Evolutionary conservation across 345 rosid genomes (phyloP).

Genomic region (Euphorbia peplus): DNA sequence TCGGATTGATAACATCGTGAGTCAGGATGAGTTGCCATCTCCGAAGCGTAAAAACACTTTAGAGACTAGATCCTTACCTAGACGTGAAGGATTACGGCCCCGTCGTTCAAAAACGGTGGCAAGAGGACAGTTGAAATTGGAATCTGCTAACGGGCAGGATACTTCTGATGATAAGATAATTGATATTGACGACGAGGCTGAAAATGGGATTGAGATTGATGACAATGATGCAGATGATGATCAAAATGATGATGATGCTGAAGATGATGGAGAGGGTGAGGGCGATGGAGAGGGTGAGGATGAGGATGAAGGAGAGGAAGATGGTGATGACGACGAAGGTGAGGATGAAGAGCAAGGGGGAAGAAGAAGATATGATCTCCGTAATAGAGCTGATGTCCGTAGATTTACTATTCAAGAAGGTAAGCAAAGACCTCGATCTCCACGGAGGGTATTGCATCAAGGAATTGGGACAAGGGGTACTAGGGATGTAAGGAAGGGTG

Average conservation of each 20-base stretch:
- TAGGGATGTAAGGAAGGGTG: conserved; percentile 89
- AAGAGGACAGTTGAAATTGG: conserved; percentile 49
- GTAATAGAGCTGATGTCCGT: conserved; percentile 92
- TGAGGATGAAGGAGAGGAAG: conserved; percentile 59
- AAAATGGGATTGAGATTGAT: conserved; percentile 74
- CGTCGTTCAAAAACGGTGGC: conserved; percentile 63
- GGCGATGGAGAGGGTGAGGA: conserved; percentile 32
- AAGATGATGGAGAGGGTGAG: conserved; percentile 61
- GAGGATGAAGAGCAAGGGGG: conserved; percentile 91
- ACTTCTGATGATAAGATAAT: conserved; percentile 74
- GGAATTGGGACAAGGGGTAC: conserved; percentile 87
- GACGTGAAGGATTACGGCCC: conserved; percentile 99
- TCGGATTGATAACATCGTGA: conserved; percentile 48
- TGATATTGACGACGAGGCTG: conserved; percentile 68
- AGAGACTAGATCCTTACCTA: conserved; percentile 60
- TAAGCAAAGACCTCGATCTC: conserved; percentile 84
- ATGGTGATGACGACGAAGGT: conserved; percentile 64
- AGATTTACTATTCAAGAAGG: conserved; percentile 72
- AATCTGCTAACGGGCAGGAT: conserved; percentile 66
- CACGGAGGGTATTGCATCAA: conserved; percentile 91
- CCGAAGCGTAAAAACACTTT: conserved; percentile 49
- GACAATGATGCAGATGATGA: conserved; percentile 61
- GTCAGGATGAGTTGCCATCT: conserved; percentile 56
- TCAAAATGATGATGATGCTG: conserved; percentile 33
- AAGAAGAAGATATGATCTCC: conserved; percentile 90